Percentiles rank a stretch among this genome's conserved stretches.
These are phyloP conservation scores for Akebia trifoliata DNA, from an alignment of 164 flowering plant species.

Conservation along the genomic window DNA sequence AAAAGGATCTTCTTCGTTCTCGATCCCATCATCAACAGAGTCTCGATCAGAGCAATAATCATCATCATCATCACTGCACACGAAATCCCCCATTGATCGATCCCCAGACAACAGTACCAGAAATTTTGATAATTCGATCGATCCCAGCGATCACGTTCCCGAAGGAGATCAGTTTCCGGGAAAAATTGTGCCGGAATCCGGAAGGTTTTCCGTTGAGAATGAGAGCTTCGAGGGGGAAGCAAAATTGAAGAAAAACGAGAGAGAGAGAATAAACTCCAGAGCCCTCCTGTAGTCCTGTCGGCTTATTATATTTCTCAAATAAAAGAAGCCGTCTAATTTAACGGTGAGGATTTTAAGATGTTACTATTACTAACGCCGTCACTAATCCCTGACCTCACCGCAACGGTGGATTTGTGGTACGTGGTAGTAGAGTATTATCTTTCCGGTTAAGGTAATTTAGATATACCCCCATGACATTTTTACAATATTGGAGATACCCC, in stretches of 20 bases:
- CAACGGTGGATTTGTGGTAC: too few species aligned
- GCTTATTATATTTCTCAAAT: too few species aligned
- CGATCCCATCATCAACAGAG: slow-evolving; percentile 51
- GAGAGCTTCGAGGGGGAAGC: neutral
- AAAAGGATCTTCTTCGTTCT: slow-evolving; percentile 40
- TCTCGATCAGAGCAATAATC: slow-evolving; percentile 48
- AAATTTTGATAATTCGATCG: slow-evolving; percentile 1
- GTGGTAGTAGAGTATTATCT: too few species aligned
- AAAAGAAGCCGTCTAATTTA: too few species aligned
- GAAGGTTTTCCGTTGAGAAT: neutral
- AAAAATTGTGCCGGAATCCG: neutral
- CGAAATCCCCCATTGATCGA: slow-evolving; percentile 35
- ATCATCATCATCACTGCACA: slow-evolving; percentile 45
- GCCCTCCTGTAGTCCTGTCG: too few species aligned
- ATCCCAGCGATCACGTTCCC: neutral
- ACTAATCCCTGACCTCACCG: too few species aligned
- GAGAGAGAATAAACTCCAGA: too few species aligned
- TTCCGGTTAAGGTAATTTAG: too few species aligned
- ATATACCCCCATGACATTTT: too few species aligned
- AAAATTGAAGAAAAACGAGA: neutral
- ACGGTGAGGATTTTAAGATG: too few species aligned
- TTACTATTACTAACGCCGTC: too few species aligned
- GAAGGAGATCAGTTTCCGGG: slow-evolving; percentile 3
- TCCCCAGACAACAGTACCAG: neutral
- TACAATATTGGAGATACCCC: too few species aligned